phyloP scores from a whole-genome alignment of 805 yeast genomes.

The Myxozyma kluyveri region DNA sequence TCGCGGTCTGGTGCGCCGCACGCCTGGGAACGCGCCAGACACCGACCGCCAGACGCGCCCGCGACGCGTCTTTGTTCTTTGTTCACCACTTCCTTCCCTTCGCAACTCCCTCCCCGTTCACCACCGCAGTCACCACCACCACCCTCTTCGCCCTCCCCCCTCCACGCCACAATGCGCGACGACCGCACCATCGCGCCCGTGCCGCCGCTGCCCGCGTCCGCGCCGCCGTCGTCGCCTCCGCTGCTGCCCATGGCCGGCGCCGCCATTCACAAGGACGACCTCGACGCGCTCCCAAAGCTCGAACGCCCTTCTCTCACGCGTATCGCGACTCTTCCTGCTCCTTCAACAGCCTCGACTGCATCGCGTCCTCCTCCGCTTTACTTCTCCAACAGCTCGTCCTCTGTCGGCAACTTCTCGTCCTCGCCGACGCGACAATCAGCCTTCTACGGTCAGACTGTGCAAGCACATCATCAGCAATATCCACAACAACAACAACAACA shows the following conservation, averaged over 20 bases:
- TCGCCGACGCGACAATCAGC: slow-evolving; percentile 4
- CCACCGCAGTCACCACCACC: neutral
- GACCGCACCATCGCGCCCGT: neutral
- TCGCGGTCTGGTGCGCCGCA: too few species aligned
- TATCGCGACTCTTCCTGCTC: slow-evolving; percentile 6
- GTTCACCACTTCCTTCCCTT: neutral
- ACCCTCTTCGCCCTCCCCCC: neutral
- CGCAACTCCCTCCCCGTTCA: neutral
- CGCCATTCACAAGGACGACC: slow-evolving; percentile 1
- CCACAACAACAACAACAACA: slow-evolving; percentile 2
- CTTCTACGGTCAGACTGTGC: neutral
- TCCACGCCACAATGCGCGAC: neutral
- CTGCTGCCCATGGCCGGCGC: slow-evolving; percentile 4
- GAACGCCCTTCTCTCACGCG: slow-evolving; percentile 7
- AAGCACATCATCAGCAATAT: neutral
- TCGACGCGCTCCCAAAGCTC: neutral
- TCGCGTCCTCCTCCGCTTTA: slow-evolving; percentile 10
- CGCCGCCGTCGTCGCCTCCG: slow-evolving; percentile 25
- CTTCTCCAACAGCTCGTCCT: slow-evolving; percentile 18
- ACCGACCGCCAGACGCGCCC: too few species aligned
- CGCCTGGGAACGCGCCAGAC: too few species aligned
- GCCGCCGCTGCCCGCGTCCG: neutral
- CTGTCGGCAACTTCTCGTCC: slow-evolving; percentile 1
- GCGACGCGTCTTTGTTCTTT: neutral
- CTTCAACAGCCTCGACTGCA: slow-evolving; percentile 2